These are phyloP conservation scores for Monosporascus sp. DNA, from an alignment of 2,329 filamentous ascomycete genomes.

Conservation along the genomic window DNA sequence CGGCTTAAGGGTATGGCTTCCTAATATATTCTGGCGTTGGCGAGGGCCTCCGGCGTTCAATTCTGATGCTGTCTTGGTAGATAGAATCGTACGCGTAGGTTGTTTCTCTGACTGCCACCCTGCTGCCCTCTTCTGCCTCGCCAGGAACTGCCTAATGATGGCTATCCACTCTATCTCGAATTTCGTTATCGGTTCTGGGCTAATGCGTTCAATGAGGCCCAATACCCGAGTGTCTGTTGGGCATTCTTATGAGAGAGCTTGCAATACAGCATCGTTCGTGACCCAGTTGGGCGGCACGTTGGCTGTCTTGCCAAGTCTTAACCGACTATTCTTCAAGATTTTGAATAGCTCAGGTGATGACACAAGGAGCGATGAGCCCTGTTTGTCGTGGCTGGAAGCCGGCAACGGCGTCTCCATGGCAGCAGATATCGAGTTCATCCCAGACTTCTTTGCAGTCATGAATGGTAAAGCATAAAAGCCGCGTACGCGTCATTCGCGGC, in stretches of 20 bases:
- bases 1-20: background rate
- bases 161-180: background rate
- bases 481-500: conserved; percentile 21
- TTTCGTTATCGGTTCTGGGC: background rate
- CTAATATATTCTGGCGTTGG: background rate
- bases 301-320: background rate
- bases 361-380: background rate
- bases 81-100: background rate
- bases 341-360: background rate
- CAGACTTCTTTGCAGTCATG: conserved; percentile 18
- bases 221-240: background rate
- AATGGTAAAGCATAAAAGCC: conserved; percentile 23
- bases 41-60: background rate
- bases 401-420: background rate
- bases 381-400: background rate
- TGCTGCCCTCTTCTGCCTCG: background rate
- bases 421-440: conserved; percentile 5
- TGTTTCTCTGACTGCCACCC: background rate
- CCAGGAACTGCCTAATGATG: background rate
- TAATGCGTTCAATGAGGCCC: background rate
- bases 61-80: background rate
- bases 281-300: background rate
- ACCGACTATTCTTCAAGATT: background rate
- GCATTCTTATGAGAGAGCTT: background rate
- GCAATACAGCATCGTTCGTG: background rate